These are phyloP conservation scores for Dryas alaskensis DNA, from an alignment of 306 rosid genomes.

Conservation along the genomic window DNA sequence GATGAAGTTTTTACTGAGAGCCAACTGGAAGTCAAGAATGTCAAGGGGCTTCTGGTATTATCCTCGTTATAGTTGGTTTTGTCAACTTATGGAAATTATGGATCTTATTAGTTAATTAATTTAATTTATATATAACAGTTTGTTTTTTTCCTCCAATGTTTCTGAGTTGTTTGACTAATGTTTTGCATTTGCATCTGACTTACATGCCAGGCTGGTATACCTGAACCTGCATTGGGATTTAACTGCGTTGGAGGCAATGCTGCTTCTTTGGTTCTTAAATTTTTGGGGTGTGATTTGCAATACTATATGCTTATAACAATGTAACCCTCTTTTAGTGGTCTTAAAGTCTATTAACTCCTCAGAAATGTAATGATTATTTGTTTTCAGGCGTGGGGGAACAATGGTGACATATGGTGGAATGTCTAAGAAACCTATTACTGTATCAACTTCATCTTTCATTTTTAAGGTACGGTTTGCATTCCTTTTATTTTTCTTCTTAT, in stretches of 20 bases:
- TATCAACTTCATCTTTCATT: conserved; percentile 82
- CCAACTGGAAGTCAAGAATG: conserved; percentile 77
- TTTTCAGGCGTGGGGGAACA: conserved; percentile 67
- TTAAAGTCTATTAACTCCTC: conserved; percentile 8
- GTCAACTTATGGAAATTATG: conserved; percentile 4
- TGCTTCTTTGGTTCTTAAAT: conserved; percentile 83
- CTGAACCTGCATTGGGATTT: conserved; percentile 85
- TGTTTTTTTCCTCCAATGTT: neutral
- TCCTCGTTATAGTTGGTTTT: conserved; percentile 21
- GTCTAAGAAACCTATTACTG: conserved; percentile 83
- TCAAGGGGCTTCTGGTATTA: conserved; percentile 88
- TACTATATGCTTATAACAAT: neutral
- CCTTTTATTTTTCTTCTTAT: conserved; percentile 12
- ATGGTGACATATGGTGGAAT: conserved; percentile 99
- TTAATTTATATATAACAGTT: neutral
- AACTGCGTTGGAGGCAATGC: conserved; percentile 94
- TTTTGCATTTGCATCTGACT: conserved; percentile 16
- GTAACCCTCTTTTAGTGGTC: neutral
- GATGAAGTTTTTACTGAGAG: conserved; percentile 78
- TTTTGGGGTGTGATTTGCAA: conserved; percentile 62
- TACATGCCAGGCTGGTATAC: conserved; percentile 51
- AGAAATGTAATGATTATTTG: conserved; percentile 16
- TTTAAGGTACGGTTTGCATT: conserved; percentile 58
- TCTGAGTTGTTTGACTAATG: conserved; percentile 1
- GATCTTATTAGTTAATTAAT: neutral